Percentiles rank a stretch among this genome's conserved stretches.
These are phyloP conservation scores for Nigrospora sphaerica DNA, from an alignment of 2,329 filamentous ascomycete species.

Conservation along the genomic window DNA sequence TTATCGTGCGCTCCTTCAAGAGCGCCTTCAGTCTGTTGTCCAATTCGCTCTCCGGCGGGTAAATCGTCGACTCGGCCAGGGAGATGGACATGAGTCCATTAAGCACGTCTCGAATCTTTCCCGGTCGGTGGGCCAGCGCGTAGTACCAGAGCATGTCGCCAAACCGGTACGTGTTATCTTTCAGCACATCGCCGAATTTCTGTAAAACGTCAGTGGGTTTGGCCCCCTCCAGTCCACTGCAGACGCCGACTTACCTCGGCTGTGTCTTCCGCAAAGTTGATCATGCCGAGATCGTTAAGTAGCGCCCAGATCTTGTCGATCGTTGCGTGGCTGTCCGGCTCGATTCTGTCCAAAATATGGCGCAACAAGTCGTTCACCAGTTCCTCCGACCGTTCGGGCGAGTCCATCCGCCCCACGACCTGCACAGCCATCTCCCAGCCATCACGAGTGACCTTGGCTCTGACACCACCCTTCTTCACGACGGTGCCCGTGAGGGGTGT, in stretches of 20 bases:
- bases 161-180: conserved; percentile 66
- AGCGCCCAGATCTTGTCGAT: conserved; percentile 79
- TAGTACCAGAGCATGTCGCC: conserved; percentile 89
- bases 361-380: conserved; percentile 67
- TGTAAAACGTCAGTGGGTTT: conserved; percentile 31
- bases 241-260: conserved; percentile 59
- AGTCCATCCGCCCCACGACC: conserved; percentile 74
- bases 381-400: conserved; percentile 61
- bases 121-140: conserved; percentile 69
- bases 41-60: conserved; percentile 63
- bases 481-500: conserved; percentile 34
- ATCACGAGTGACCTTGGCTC: conserved; percentile 39
- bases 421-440: conserved; percentile 89
- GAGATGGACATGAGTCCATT: conserved; percentile 84
- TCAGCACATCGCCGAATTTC: conserved; percentile 77
- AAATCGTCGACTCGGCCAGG: conserved; percentile 75
- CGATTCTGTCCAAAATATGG: conserved; percentile 53
- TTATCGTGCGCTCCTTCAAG: conserved; percentile 63
- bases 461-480: conserved; percentile 20
- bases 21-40: conserved; percentile 66
- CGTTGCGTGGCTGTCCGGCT: conserved; percentile 60
- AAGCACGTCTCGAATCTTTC: conserved; percentile 78
- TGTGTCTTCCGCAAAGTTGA: conserved; percentile 69
- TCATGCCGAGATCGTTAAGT: conserved; percentile 71
- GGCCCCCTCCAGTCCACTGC: neutral